Percentiles rank a stretch among this genome's conserved stretches.
Evolutionary conservation across 148 eudicot genomes (phyloP).

Genomic region (Gaultheria prostrata): DNA sequence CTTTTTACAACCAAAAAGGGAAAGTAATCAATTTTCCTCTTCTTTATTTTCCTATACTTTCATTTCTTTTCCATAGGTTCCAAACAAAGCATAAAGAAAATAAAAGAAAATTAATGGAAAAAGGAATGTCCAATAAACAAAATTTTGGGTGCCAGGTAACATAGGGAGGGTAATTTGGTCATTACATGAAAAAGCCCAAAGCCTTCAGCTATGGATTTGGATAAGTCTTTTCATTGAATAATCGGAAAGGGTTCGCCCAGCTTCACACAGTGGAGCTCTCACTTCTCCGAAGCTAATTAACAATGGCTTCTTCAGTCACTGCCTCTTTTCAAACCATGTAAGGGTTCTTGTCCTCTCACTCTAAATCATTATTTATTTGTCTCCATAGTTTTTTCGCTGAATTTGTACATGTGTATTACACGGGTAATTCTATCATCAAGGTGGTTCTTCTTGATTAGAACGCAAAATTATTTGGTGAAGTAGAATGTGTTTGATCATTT

Average conservation of each 20-base stretch:
- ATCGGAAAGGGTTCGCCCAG: not conserved
- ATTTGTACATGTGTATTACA: not conserved
- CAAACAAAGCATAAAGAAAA: too few species aligned
- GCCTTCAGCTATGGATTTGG: constrained; percentile 1
- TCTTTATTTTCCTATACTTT: too few species aligned
- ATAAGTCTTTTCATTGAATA: not conserved
- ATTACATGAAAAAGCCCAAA: not conserved
- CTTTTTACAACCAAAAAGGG: too few species aligned
- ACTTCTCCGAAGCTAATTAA: not conserved
- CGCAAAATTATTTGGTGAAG: not conserved
- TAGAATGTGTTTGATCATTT: not conserved
- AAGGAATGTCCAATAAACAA: too few species aligned
- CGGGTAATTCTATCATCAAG: not conserved
- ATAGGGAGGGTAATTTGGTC: not conserved
- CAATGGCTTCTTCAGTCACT: constrained; percentile 25
- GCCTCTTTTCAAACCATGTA: constrained; percentile 26
- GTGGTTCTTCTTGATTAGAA: not conserved
- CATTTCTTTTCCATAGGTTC: too few species aligned
- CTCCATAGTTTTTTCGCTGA: not conserved
- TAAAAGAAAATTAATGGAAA: too few species aligned
- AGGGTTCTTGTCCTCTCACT: not conserved
- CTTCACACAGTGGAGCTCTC: not conserved
- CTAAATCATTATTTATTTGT: not conserved
- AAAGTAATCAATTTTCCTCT: too few species aligned
- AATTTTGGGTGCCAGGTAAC: too few species aligned